A percentile compares a stretch with the other conserved stretches of the same genome.
phyloP scores from a whole-genome alignment of 2,329 filamentous ascomycete genomes.

The Acrocalymma vagum region DNA sequence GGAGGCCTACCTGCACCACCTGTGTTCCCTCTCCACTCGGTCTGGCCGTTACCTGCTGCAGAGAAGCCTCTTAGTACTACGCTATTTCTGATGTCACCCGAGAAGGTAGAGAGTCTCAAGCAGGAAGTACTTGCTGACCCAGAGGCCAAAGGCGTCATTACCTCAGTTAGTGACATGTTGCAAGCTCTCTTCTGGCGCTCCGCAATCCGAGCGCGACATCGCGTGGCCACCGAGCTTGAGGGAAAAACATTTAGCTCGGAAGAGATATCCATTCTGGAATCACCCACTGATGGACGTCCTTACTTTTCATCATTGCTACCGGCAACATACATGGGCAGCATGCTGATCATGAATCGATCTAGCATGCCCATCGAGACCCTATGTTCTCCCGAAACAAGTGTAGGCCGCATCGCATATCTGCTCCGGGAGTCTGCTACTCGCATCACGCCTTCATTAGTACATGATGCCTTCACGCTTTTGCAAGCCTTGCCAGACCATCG shows the following conservation, averaged over 20 bases:
- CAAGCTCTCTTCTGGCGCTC: slow-evolving; percentile 53
- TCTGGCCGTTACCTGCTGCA: slow-evolving; percentile 39
- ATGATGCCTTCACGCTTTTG: slow-evolving; percentile 36
- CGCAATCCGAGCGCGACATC: slow-evolving; percentile 45
- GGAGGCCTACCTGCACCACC: slow-evolving; percentile 16
- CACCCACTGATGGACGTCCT: slow-evolving; percentile 40
- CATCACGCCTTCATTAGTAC: slow-evolving; percentile 31
- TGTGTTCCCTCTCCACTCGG: slow-evolving; percentile 28
- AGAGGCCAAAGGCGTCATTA: slow-evolving; percentile 25
- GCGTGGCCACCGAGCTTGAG: slow-evolving; percentile 33
- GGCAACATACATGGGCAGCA: slow-evolving; percentile 36
- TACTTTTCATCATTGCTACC: slow-evolving; percentile 36
- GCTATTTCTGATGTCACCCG: slow-evolving; percentile 41
- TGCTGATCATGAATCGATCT: slow-evolving; percentile 35
- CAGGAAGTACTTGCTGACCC: slow-evolving; percentile 33
- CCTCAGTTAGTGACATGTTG: slow-evolving; percentile 50
- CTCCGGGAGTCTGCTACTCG: slow-evolving; percentile 27
- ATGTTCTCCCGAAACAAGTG: slow-evolving; percentile 25
- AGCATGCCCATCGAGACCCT: slow-evolving; percentile 31
- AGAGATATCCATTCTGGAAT: slow-evolving; percentile 36
- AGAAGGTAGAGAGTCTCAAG: slow-evolving; percentile 39
- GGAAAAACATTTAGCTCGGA: slow-evolving; percentile 15
- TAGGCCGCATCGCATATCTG: slow-evolving; percentile 27
- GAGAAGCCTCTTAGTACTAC: slow-evolving; percentile 38
- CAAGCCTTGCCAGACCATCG: slow-evolving; percentile 26